Conservation (phyloP, 805 yeast genomes). For the Komagataella ulmi region DNA sequence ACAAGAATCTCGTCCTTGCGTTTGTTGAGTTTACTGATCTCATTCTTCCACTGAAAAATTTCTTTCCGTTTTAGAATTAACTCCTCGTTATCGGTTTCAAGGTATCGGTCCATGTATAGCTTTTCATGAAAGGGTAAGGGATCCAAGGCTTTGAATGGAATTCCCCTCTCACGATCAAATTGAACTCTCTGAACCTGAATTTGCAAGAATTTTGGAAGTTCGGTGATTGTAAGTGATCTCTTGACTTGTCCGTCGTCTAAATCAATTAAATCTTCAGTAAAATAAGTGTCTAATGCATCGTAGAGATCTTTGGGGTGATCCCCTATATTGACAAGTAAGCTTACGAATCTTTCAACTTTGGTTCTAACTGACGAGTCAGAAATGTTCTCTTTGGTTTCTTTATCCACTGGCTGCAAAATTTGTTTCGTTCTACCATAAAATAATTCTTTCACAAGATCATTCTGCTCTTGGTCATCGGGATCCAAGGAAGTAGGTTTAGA, state of each 20-base stretch:
- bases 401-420: slow-evolving; percentile 40
- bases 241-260: slow-evolving; percentile 64
- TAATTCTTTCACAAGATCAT: slow-evolving; percentile 64
- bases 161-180: slow-evolving; percentile 59
- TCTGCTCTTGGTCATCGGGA: slow-evolving; percentile 61
- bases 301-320: slow-evolving; percentile 83
- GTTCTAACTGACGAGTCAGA: slow-evolving; percentile 21
- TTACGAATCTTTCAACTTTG: slow-evolving; percentile 64
- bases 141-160: slow-evolving; percentile 72
- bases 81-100: slow-evolving; percentile 50
- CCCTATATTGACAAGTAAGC: slow-evolving; percentile 73
- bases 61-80: slow-evolving; percentile 41
- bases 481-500: slow-evolving; percentile 54
- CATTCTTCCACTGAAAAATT: slow-evolving; percentile 49
- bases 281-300: slow-evolving; percentile 80
- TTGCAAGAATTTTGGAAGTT: slow-evolving; percentile 73
- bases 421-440: slow-evolving; percentile 85
- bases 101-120: slow-evolving; percentile 77
- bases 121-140: slow-evolving; percentile 71
- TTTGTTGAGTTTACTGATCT: slow-evolving; percentile 27
- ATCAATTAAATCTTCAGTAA: slow-evolving; percentile 57
- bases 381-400: slow-evolving; percentile 11
- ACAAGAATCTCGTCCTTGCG: slow-evolving; percentile 28
- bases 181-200: slow-evolving; percentile 91
- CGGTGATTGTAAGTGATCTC: slow-evolving; percentile 56